phyloP scores from a whole-genome alignment of 352 stramenopile genomes.

The Phytophthora pinifolia region DNA sequence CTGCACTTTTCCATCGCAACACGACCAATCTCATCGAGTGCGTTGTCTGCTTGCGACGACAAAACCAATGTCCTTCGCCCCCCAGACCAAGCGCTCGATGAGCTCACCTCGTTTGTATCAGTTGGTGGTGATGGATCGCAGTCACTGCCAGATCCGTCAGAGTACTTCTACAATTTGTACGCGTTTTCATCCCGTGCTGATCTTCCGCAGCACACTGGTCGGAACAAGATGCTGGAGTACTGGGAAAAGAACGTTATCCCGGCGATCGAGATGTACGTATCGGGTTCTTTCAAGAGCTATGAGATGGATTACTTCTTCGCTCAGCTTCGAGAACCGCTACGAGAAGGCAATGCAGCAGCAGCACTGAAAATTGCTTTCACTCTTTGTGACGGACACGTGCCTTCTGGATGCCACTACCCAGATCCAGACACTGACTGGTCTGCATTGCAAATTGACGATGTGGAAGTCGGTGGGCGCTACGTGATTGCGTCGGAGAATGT shows the following conservation, averaged over 20 bases:
- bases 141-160: slow-evolving; percentile 18
- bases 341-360: slow-evolving; percentile 72
- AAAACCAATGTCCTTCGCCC: slow-evolving; percentile 31
- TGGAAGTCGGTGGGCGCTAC: slow-evolving; percentile 66
- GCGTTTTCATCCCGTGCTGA: slow-evolving; percentile 62
- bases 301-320: slow-evolving; percentile 90
- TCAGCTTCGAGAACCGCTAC: slow-evolving; percentile 70
- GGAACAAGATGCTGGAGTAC: slow-evolving; percentile 84
- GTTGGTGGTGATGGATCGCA: slow-evolving; percentile 9
- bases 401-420: slow-evolving; percentile 78
- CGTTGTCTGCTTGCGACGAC: slow-evolving; percentile 34
- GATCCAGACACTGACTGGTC: slow-evolving; percentile 78
- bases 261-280: slow-evolving; percentile 79
- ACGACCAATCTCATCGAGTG: slow-evolving; percentile 44
- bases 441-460: slow-evolving; percentile 73
- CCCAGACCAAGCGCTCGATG: slow-evolving; percentile 19
- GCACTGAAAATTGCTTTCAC: slow-evolving; percentile 83
- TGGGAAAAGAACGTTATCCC: slow-evolving; percentile 88
- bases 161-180: slow-evolving; percentile 77
- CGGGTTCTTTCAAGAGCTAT: slow-evolving; percentile 83
- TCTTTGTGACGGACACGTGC: slow-evolving; percentile 75
- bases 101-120: slow-evolving; percentile 1
- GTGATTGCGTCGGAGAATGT: slow-evolving; percentile 40
- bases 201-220: slow-evolving; percentile 62
- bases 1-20: slow-evolving; percentile 47